Evolutionary conservation across 129 eudicot genomes (phyloP), one percentile per base, ranked within the genome.

Genomic region (carrot (Daucus carota)): DNA sequence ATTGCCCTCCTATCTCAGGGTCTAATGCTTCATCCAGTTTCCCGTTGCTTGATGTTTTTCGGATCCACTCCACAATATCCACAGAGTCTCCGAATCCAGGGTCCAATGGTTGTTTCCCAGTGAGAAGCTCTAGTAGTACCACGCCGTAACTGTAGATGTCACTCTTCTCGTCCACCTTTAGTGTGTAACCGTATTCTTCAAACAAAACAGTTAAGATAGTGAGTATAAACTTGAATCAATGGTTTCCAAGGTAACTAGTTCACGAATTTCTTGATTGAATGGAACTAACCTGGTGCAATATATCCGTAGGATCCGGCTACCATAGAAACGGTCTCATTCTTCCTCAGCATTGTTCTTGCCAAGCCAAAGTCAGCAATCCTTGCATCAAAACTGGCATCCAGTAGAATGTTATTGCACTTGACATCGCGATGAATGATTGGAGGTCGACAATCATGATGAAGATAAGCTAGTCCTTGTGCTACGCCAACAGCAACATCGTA

Each of bases 291-390:
- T 11, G 94, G 94, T 7, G 94, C 94, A 24, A 89, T 89, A 45
- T 89, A 89, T 62, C 94, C 94, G 26, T 86, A 89, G 2, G 94
- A 89, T 70, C 94, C 94, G 3, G 94, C 94, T 48, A 89, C 90
- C 90, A 89, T 89, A 1, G 94, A 86, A 33, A 89, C 90, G 5
- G 94, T 89, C 78, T 86, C 89, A 44, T 89, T 86, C 84, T 86
- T 89, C 63, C 74, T 81, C 6, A 78, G 79, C 90, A 89, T 89
- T 34, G 85, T 89, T 76, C 86, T 83, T 9, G 94, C 94, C 73
- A 89, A 77, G 10, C 94, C 94, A 18, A 89, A 89, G 59, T 89
- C 94, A 1, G 94, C 90, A 7, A 89, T 89, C 75, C 90, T 78
- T 10, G 90, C 94, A 72, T 89, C 94, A 18, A 89, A 86, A 69